Conservation (phyloP, 176 grass and related monocot species). For the Leersia perrieri region DNA sequence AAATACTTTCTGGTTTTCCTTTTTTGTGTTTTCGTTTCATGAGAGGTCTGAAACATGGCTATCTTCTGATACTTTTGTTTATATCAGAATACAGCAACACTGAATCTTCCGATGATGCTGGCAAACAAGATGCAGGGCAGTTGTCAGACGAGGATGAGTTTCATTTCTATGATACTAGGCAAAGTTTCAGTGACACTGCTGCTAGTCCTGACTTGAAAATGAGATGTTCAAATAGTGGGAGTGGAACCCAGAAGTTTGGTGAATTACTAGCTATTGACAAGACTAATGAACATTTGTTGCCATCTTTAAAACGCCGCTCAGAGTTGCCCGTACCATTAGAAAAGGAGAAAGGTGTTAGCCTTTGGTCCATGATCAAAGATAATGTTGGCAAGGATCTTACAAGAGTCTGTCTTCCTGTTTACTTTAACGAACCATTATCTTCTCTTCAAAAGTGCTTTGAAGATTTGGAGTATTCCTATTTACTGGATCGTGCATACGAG, state of each 20-base stretch:
- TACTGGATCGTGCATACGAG: conserved; percentile 76
- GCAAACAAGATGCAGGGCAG: conserved; percentile 74
- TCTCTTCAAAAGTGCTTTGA: conserved; percentile 94
- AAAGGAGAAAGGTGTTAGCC: conserved; percentile 83
- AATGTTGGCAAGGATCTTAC: conserved; percentile 95
- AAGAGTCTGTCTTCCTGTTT: conserved; percentile 88
- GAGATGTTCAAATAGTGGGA: conserved; percentile 36
- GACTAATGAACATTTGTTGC: conserved; percentile 15
- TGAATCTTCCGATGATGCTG: conserved; percentile 82
- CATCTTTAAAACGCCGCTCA: conserved; percentile 47
- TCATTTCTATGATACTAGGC: conserved; percentile 83
- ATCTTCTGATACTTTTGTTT: conserved; percentile 11
- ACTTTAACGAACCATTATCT: conserved; percentile 83
- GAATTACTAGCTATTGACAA: conserved; percentile 23
- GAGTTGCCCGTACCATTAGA: conserved; percentile 73
- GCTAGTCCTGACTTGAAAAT: conserved; percentile 33
- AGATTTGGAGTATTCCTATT: conserved; percentile 87
- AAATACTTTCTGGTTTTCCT: not conserved
- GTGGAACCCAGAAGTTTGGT: conserved; percentile 28
- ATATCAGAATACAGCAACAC: conserved; percentile 89
- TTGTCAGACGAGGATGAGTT: conserved; percentile 66
- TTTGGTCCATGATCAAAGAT: conserved; percentile 95
- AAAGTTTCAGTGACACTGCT: conserved; percentile 64
- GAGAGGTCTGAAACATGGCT: not conserved
- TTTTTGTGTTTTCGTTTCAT: conserved; percentile 3